These are phyloP conservation scores for Dichotomocladium elegans DNA, from an alignment of 371 early-diverging fungal genomes.

Conservation along the genomic window DNA sequence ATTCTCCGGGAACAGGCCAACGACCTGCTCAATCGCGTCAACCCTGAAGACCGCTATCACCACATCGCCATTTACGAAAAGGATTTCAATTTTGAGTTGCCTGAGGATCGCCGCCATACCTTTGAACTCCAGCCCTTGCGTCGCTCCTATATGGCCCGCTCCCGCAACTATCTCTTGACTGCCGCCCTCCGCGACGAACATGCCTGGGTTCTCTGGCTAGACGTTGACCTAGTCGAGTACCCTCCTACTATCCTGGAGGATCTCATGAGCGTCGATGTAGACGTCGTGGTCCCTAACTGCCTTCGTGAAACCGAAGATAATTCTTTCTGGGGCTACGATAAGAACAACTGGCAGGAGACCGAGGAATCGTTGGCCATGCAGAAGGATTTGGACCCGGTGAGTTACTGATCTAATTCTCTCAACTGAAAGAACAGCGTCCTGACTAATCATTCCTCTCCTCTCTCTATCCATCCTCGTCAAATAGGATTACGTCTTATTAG, in stretches of 20 bases:
- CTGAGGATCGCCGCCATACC: slow-evolving; percentile 44
- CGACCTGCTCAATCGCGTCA: slow-evolving; percentile 8
- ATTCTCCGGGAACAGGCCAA: slow-evolving; percentile 35
- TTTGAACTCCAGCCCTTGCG: slow-evolving; percentile 51
- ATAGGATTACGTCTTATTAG: slow-evolving; percentile 34
- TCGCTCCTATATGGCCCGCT: slow-evolving; percentile 56
- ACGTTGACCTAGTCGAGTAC: slow-evolving; percentile 56
- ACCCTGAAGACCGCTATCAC: slow-evolving; percentile 30
- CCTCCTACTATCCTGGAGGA: slow-evolving; percentile 51
- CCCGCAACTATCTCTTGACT: slow-evolving; percentile 53
- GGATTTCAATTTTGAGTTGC: slow-evolving; percentile 53
- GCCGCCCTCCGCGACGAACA: slow-evolving; percentile 47
- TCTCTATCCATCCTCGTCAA: background rate
- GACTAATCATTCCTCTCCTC: slow-evolving; percentile 1
- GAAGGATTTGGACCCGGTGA: slow-evolving; percentile 36
- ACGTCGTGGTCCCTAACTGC: slow-evolving; percentile 59
- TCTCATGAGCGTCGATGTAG: slow-evolving; percentile 47
- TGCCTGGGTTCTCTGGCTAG: slow-evolving; percentile 59
- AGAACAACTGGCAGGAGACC: slow-evolving; percentile 71
- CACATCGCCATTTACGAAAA: slow-evolving; percentile 51
- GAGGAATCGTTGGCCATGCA: slow-evolving; percentile 48
- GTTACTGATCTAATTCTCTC: background rate
- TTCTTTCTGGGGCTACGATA: slow-evolving; percentile 60
- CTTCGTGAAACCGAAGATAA: slow-evolving; percentile 42
- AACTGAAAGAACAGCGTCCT: background rate